Base-by-base conservation (phyloP, 768 basidiomycete species). In the Trametes coccinea region DNA sequence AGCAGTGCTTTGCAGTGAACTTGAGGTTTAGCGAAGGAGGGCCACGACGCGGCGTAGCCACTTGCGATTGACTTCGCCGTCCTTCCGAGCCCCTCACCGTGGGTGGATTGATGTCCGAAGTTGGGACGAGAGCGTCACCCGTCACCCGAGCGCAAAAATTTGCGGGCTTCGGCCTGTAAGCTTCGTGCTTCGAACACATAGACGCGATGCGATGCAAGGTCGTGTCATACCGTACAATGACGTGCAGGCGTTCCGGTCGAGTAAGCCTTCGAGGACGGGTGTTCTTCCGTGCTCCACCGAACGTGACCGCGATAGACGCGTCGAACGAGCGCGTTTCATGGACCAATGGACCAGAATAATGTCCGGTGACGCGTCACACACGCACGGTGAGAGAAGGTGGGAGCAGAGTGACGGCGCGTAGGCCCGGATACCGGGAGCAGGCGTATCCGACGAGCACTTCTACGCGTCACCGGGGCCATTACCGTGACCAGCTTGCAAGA, bases 241-340 rank as follows among this genome's bases (percentile, higher is more conserved):
- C 41, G 41, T n/a, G 41, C 10, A 51, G 57, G 50, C 57, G 57
- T 52, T 29, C 57, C n/a, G 30, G 33, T 43, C 57, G 31, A 29
- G 49, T 52, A 49, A 51, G 31, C 29, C 49, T 43, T 16, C 29
- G 31, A 14, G 3, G 5, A 31, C 2, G 22, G 37, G 37, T 13
- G 17, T 29, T 33, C 56, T 43, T 57, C 39, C n/a, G 49, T 30
- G 41, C 49, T 29, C 57, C 57, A 59, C 49, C 48, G 31, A 16
- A 31, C 31, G 37, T 37, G 34, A 37, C 34, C 47, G 43, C 17
- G 43, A 30, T 40, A 45, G 39, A 9, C 39, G 39, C 27, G 11
- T 11, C 14, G 46, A 5, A 45, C 34, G 45, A 30, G 49, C 29
- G 7, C 56, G 50, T 59, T 48, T 59, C 50, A 59, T 51, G 40